A percentile compares a stretch with the other conserved stretches of the same genome.
Evolutionary conservation across 768 basidiomycete species (phyloP).

Genomic region (Trametes cubensis): DNA sequence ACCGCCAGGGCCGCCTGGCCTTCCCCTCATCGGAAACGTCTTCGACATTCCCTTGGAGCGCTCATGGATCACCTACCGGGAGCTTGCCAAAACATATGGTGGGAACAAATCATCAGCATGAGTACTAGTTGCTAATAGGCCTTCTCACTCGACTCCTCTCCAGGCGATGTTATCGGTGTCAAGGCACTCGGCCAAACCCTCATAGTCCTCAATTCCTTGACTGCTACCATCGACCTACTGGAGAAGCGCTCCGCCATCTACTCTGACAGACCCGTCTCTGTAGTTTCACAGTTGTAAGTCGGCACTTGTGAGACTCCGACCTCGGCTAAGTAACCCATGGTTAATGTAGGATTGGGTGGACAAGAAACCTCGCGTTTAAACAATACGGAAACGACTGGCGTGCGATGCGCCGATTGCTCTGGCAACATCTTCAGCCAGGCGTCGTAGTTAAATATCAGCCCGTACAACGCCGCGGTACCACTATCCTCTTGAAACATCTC

Average conservation of each 20-base stretch:
- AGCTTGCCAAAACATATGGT: not conserved
- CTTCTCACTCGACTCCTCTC: too few species aligned
- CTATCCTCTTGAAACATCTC: not conserved
- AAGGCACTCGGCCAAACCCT: slow-evolving; percentile 20
- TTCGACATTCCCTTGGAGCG: slow-evolving; percentile 6
- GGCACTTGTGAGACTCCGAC: not conserved
- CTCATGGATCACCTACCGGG: slow-evolving; percentile 2
- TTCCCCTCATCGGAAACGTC: slow-evolving; percentile 3
- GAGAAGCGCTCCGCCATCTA: slow-evolving; percentile 31
- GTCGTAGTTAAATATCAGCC: not conserved
- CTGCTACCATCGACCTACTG: slow-evolving; percentile 28
- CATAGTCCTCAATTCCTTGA: slow-evolving; percentile 24
- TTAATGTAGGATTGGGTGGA: slow-evolving; percentile 6
- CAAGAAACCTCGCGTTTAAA: slow-evolving; percentile 3
- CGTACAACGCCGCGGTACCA: not conserved
- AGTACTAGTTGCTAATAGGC: too few species aligned
- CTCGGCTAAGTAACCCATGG: too few species aligned
- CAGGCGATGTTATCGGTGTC: slow-evolving; percentile 26
- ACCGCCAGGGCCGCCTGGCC: slow-evolving; percentile 3
- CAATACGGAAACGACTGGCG: slow-evolving; percentile 12
- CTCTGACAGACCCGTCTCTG: slow-evolving; percentile 19
- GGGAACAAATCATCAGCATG: too few species aligned
- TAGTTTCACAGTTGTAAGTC: not conserved
- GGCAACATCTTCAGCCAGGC: not conserved
- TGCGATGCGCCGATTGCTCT: slow-evolving; percentile 6